phyloP scores from a whole-genome alignment of 2,329 filamentous ascomycete genomes.

The Fusarium napiforme region DNA sequence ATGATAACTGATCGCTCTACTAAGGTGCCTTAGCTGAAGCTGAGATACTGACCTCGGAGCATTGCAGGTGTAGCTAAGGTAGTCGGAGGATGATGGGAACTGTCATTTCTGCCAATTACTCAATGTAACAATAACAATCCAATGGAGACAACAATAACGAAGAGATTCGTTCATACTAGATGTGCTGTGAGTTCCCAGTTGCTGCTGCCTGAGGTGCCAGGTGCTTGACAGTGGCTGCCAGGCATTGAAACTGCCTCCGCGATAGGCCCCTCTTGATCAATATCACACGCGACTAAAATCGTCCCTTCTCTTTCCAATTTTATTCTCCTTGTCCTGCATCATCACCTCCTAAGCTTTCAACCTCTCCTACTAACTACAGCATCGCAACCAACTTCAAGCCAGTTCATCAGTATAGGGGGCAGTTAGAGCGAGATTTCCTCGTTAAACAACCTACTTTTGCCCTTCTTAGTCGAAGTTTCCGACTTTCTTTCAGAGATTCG shows the following conservation, averaged over 20 bases:
- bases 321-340: background rate
- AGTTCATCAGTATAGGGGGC: background rate
- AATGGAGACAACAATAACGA: background rate
- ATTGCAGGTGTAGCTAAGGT: background rate
- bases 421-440: background rate
- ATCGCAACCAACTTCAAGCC: conserved; percentile 5
- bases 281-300: conserved; percentile 9
- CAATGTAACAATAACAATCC: background rate
- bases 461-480: background rate
- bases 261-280: background rate
- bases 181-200: background rate
- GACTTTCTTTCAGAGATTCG: background rate
- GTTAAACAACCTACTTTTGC: background rate
- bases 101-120: background rate
- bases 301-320: conserved; percentile 12
- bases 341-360: conserved; percentile 7
- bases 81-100: background rate
- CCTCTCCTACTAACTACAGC: conserved; percentile 16
- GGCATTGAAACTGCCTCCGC: background rate
- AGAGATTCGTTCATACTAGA: background rate
- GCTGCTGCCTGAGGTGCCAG: conserved; percentile 29
- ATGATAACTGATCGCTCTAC: background rate
- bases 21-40: background rate
- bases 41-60: background rate
- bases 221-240: conserved; percentile 32